Evolutionary conservation across 345 rosid genomes (phyloP).

Genomic region (Hypericum perforatum): DNA sequence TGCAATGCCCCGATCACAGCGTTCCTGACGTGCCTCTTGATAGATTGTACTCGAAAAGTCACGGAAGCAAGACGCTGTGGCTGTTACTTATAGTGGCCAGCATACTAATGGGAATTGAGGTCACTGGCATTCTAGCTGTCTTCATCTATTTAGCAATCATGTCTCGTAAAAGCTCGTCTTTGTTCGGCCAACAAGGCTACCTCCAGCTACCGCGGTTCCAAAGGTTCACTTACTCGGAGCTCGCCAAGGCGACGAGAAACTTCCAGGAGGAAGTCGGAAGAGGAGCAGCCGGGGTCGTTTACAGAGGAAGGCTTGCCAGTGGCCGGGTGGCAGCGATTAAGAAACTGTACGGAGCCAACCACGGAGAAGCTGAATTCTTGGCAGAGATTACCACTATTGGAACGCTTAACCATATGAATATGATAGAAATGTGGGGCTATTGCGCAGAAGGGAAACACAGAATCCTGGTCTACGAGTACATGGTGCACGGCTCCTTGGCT

Average conservation of each 20-base stretch:
- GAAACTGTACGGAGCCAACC: slow-evolving; percentile 7
- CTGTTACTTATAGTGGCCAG: neutral
- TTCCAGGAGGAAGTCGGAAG: too few species aligned
- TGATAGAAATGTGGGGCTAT: slow-evolving; percentile 8
- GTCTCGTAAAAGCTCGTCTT: neutral
- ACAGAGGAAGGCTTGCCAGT: slow-evolving; percentile 5
- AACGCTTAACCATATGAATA: slow-evolving; percentile 9
- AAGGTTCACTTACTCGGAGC: too few species aligned
- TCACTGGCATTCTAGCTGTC: neutral
- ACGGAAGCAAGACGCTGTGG: neutral
- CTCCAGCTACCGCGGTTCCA: too few species aligned
- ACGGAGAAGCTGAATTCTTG: slow-evolving; percentile 9
- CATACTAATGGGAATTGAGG: neutral
- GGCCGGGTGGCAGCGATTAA: slow-evolving; percentile 7
- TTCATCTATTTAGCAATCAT: neutral
- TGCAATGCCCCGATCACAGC: neutral
- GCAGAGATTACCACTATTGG: slow-evolving; percentile 7
- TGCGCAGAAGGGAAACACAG: slow-evolving; percentile 12
- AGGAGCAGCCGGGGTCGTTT: too few species aligned
- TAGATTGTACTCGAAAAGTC: neutral
- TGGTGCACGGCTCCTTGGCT: slow-evolving; percentile 7
- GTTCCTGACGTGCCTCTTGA: neutral
- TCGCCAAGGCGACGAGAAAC: too few species aligned
- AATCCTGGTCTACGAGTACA: slow-evolving; percentile 8
- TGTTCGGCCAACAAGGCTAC: neutral